These are phyloP conservation scores for Lactarius sanguifluus DNA, from an alignment of 768 basidiomycete genomes.

Conservation along the genomic window DNA sequence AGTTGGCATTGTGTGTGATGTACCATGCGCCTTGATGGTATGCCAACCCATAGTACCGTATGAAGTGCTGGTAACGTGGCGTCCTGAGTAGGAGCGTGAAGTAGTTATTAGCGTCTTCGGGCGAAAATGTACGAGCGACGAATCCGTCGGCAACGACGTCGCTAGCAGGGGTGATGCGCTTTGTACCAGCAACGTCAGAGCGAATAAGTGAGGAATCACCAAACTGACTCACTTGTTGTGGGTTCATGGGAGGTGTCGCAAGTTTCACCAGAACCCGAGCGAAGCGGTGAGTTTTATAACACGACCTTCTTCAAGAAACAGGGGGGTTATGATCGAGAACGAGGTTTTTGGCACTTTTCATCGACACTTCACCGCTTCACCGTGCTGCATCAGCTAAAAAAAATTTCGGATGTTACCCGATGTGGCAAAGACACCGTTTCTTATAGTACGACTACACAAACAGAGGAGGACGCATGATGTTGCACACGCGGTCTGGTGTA, in stretches of 20 bases:
- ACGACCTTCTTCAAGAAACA: too few species aligned
- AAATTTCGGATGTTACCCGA: too few species aligned
- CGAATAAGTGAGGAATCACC: background rate
- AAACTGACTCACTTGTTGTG: background rate
- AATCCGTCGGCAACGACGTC: constrained; percentile 15
- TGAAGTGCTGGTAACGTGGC: background rate
- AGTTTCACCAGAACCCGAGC: background rate
- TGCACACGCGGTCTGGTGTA: too few species aligned
- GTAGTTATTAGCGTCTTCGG: constrained; percentile 6
- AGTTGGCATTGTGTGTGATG: background rate
- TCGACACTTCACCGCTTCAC: too few species aligned
- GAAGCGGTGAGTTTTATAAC: too few species aligned
- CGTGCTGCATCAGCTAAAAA: too few species aligned
- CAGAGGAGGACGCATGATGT: too few species aligned
- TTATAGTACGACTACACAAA: too few species aligned
- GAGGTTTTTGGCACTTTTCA: too few species aligned
- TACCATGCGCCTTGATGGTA: constrained; percentile 9
- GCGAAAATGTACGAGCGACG: constrained; percentile 6
- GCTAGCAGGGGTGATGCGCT: background rate
- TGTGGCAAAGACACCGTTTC: too few species aligned
- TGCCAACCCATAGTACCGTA: constrained; percentile 3
- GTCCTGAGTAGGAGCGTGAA: constrained; percentile 12
- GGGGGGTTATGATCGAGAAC: too few species aligned
- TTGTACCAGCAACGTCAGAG: background rate
- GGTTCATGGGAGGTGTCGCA: background rate